A percentile compares a stretch with the other conserved stretches of the same genome.
These are phyloP conservation scores for Hirsutella thompsonii DNA, from an alignment of 2,329 filamentous ascomycete genomes.

Conservation along the genomic window DNA sequence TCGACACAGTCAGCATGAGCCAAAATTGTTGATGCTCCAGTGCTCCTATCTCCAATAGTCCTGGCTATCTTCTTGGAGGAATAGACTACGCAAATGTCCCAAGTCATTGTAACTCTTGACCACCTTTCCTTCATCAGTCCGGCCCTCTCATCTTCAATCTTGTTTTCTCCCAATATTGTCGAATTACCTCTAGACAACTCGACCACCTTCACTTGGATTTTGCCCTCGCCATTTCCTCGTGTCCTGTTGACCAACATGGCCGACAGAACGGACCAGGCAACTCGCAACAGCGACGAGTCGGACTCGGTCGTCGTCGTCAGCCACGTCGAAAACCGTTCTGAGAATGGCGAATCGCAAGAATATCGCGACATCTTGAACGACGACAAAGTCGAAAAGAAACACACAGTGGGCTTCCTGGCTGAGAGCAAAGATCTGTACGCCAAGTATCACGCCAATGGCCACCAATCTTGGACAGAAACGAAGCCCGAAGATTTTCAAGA, in stretches of 20 bases:
- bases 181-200: too few relatives aligned
- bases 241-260: too few relatives aligned
- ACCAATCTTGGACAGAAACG: constrained; percentile 41
- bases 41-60: too few relatives aligned
- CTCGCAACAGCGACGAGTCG: constrained; percentile 1
- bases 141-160: too few relatives aligned
- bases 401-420: constrained; percentile 21
- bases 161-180: too few relatives aligned
- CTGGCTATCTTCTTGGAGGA: too few relatives aligned
- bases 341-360: background rate
- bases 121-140: too few relatives aligned
- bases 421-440: constrained; percentile 29
- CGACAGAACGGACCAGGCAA: background rate
- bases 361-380: constrained; percentile 4
- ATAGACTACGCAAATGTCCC: too few relatives aligned
- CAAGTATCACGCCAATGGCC: constrained; percentile 32
- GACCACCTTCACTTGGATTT: too few relatives aligned
- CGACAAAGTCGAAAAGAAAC: constrained; percentile 8
- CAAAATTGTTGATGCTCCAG: too few relatives aligned
- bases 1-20: too few relatives aligned
- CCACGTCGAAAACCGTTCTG: background rate
- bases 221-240: background rate
- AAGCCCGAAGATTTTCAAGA: constrained; percentile 40
- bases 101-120: too few relatives aligned
- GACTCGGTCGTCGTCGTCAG: constrained; percentile 3